Percentiles rank a stretch among this genome's conserved stretches.
Evolutionary conservation across 2,329 filamentous ascomycete genomes (phyloP).

Genomic region (Sporothrix humicola): DNA sequence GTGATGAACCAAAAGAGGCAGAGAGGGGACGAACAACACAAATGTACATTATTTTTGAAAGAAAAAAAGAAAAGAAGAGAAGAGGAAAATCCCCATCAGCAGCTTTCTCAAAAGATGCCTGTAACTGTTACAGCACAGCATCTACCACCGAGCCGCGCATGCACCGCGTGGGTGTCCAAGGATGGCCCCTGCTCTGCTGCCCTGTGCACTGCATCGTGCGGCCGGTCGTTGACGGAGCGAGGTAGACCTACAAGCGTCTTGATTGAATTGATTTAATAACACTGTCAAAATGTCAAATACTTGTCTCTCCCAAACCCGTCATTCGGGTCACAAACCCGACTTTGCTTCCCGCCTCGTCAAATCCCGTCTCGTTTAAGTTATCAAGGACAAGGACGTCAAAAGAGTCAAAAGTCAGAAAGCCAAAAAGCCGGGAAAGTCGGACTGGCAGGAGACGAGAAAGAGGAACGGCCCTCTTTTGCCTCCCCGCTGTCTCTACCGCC

Average conservation of each 20-base stretch:
- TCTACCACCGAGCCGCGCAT: not conserved
- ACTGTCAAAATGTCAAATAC: too few species aligned
- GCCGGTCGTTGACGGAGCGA: not conserved
- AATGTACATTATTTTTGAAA: not conserved
- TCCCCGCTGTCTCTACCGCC: not conserved
- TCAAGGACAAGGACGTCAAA: too few species aligned
- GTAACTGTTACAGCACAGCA: not conserved
- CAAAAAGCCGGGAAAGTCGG: not conserved
- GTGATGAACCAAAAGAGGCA: not conserved
- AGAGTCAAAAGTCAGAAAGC: too few species aligned
- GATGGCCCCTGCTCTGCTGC: constrained; percentile 7
- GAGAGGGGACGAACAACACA: not conserved
- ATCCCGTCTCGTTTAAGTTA: too few species aligned
- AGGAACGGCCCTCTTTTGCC: not conserved
- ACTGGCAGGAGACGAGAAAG: not conserved
- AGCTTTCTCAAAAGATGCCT: too few species aligned
- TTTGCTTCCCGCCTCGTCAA: constrained; percentile 1
- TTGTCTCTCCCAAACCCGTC: not conserved
- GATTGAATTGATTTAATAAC: too few species aligned
- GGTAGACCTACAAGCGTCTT: too few species aligned
- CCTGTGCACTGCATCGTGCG: constrained; percentile 12
- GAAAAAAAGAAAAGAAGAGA: too few species aligned
- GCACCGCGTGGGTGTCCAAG: not conserved
- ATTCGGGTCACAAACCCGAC: not conserved
- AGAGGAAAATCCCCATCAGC: too few species aligned